Evolutionary conservation across 164 flowering plant genomes (phyloP), one percentile per base, ranked within the genome.

Genomic region (Annona cherimola): DNA sequence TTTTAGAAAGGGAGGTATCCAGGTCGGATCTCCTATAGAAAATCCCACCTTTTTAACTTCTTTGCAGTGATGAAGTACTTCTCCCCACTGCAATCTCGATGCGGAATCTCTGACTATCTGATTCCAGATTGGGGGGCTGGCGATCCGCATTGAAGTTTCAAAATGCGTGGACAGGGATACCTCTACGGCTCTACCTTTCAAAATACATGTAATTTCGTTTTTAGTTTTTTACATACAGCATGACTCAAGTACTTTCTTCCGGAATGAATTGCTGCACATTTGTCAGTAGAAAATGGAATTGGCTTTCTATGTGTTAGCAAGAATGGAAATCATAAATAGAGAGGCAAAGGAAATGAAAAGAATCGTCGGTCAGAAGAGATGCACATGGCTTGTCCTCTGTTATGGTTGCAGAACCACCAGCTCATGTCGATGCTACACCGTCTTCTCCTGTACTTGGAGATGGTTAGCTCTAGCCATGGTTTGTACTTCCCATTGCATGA

Each of bases 401-500:
- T 50, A 50, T 9, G 57, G 57, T 8, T 50, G 57, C 9, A 50
- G 57, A 50, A 16, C 14, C 57, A 26, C 35, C 35, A 26, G 35
- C 35, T 26, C 88, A 70, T 79, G 39, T 93, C 89, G 69, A 89
- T 86, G 83, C 71, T 90, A 70, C 91, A 81, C 99, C 99, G 93
- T 80, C 86, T 90, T 3, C 83, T 71, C 80, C 82, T 93, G 86
- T 91, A 95, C 84, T 95, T 93, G 72, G 83, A 67, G 40, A 90
- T 78, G 12, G 98, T 97, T 62, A 95, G 81, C 79, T 90, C 94
- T 77, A 95, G 81, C 99, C 99, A 93, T 9, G 98, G 99, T 77
- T 95, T 95, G 81, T 93, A 88, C 77, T 95, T 93, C 60, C 97
- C 98, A 62, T 95, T 93, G 84, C 91, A 95, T 73, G 93, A 97